Percentiles rank a stretch among this genome's conserved stretches.
Conservation (phyloP, 2,329 filamentous ascomycete genomes). For the Fusarium floridanum region DNA sequence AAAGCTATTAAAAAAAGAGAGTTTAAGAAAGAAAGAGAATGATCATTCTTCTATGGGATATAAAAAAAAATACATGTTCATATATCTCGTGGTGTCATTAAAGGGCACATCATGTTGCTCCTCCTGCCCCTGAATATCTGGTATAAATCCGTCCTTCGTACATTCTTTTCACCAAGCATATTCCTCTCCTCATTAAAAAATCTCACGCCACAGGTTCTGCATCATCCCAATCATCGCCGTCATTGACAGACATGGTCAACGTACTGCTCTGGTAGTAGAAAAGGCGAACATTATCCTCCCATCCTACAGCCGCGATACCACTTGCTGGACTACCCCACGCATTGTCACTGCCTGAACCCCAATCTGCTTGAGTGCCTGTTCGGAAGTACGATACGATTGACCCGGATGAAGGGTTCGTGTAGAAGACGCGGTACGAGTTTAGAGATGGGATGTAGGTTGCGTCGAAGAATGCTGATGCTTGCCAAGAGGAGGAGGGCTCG, state of each 20-base stretch:
- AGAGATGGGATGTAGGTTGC: conserved; percentile 21
- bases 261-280: conserved; percentile 31
- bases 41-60: conserved; percentile 22
- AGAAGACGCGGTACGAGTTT: conserved; percentile 31
- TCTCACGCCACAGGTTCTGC: conserved; percentile 2
- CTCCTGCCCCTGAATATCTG: neutral
- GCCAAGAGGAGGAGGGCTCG: conserved; percentile 25
- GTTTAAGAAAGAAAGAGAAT: conserved; percentile 9
- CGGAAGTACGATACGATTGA: conserved; percentile 28
- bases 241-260: conserved; percentile 23
- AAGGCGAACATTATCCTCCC: conserved; percentile 29
- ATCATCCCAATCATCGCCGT: conserved; percentile 16
- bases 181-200: neutral
- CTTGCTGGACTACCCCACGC: conserved; percentile 27
- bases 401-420: conserved; percentile 26
- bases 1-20: conserved; percentile 31
- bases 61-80: conserved; percentile 4
- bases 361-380: neutral
- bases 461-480: conserved; percentile 13
- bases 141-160: conserved; percentile 2
- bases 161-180: neutral
- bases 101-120: neutral
- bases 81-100: conserved; percentile 3
- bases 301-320: conserved; percentile 31
- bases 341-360: conserved; percentile 8